Evolutionary conservation across 495 filamentous ascomycete species (phyloP), one percentile per base, ranked within the genome.

Genomic region (Lentithecium fluviatile): DNA sequence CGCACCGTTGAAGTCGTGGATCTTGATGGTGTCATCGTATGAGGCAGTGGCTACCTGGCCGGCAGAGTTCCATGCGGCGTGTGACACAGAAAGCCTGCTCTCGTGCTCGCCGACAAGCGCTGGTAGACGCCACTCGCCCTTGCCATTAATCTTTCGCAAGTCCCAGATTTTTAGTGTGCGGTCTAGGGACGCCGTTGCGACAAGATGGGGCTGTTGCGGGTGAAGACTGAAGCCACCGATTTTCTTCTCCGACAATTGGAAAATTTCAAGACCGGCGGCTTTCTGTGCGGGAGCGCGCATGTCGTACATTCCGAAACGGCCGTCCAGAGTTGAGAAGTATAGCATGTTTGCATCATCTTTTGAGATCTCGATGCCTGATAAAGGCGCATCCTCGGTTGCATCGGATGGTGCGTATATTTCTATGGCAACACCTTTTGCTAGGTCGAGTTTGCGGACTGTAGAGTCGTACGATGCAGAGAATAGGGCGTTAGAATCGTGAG

Each of bases 401-500:
- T 86, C 85, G 5, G 78, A 71, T 0, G 90, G 90, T 0, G 87
- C 88, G 71, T 88, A 96, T 11, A 90, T 78, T 67, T 97, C 88
- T 0, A 85, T 80, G 0, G 89, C 88, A 12, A 88, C 78, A 12
- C 86, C 88, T 67, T 89, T 89, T 45, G 85, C 82, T 0, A 98
- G 77, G 69, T 97, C 91, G 45, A 97, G 77, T 59, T 88, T 89
- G 2, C 95, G 87, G 66, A 98, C 88, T 0, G 89, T 91, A 43
- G 89, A 92, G 75, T 98, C 94, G 70, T 97, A 97, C n/a, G 91
- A 96, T 17, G 86, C 82, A 0, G 93, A 89, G 67, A 87, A 94
- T 25, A 97, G 77, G 21, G 75, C 73, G 60, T 85, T 85, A 0
- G 80, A 78, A 66, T 94, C 87, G 38, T 79, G 77, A 0, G 86